These are phyloP conservation scores for Arachis hypogaea DNA, from an alignment of 306 rosid species.

Conservation along the genomic window DNA sequence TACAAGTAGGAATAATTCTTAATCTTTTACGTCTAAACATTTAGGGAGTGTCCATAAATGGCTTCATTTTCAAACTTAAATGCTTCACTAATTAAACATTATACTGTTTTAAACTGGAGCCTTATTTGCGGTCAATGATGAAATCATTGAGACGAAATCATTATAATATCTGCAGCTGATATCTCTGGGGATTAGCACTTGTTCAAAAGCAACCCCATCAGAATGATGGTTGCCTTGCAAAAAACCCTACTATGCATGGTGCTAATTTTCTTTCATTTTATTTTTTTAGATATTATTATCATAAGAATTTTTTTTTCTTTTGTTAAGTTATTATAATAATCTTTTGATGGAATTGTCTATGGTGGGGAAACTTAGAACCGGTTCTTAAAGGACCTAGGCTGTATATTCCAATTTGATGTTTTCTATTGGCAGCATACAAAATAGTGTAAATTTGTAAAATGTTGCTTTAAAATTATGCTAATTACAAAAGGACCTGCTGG, in stretches of 20 bases:
- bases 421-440: too few relatives aligned
- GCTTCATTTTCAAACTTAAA: neutral
- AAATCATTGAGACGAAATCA: slow-evolving; percentile 37
- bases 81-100: neutral
- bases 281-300: too few relatives aligned
- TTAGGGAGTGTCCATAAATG: neutral
- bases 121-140: slow-evolving; percentile 29
- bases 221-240: slow-evolving; percentile 1
- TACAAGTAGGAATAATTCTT: too few relatives aligned
- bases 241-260: slow-evolving; percentile 1
- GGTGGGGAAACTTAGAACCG: too few relatives aligned
- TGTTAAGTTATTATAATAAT: too few relatives aligned
- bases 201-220: neutral
- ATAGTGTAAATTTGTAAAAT: too few relatives aligned
- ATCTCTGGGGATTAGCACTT: slow-evolving; percentile 42
- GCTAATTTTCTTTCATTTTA: neutral
- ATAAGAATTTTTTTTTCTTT: too few relatives aligned
- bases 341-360: too few relatives aligned
- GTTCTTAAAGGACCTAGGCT: too few relatives aligned
- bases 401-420: too few relatives aligned
- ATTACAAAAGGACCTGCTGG: too few relatives aligned
- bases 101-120: neutral
- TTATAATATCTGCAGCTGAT: slow-evolving; percentile 34
- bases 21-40: neutral
- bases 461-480: too few relatives aligned